Conservation (phyloP, 176 grass and related monocot species). For the Hsuehochloa calcarea region DNA sequence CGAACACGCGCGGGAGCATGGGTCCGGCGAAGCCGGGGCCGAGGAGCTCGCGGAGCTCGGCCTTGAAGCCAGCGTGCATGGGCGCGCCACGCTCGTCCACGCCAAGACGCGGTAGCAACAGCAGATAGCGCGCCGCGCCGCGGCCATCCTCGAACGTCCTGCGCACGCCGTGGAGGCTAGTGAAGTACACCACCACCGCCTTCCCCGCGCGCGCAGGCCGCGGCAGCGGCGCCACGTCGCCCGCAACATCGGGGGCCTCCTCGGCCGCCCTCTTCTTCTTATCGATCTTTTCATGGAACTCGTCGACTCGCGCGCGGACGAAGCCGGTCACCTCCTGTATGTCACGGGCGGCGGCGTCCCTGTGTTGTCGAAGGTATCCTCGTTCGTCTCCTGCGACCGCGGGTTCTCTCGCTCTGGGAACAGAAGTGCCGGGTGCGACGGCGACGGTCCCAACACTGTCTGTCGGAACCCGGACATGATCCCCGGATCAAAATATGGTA, state of each 20-base stretch:
- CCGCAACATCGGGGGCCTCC: neutral
- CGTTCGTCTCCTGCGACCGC: neutral
- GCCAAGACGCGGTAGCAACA: slow-evolving; percentile 56
- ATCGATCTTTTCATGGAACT: slow-evolving; percentile 47
- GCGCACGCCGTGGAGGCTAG: slow-evolving; percentile 75
- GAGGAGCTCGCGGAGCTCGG: slow-evolving; percentile 50
- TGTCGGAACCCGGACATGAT: slow-evolving; percentile 38
- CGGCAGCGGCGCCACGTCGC: neutral
- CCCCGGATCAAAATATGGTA: slow-evolving; percentile 38
- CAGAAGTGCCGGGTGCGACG: slow-evolving; percentile 33
- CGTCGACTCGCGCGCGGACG: slow-evolving; percentile 42
- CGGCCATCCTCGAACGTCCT: slow-evolving; percentile 73
- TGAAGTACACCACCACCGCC: slow-evolving; percentile 67
- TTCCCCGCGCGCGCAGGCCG: slow-evolving; percentile 14
- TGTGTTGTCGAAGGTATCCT: neutral
- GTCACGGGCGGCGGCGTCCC: slow-evolving; percentile 19
- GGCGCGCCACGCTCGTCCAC: slow-evolving; percentile 87
- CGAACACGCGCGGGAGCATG: slow-evolving; percentile 66
- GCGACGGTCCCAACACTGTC: slow-evolving; percentile 10
- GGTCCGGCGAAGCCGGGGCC: neutral
- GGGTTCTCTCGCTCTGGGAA: slow-evolving; percentile 29
- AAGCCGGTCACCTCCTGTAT: slow-evolving; percentile 45
- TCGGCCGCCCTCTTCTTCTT: neutral
- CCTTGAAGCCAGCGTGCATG: slow-evolving; percentile 72
- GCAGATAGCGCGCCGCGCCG: slow-evolving; percentile 64